Percentiles rank a stretch among this genome's conserved stretches.
Evolutionary conservation across 768 basidiomycete genomes (phyloP).

Genomic region (Sarcomyxa edulis): DNA sequence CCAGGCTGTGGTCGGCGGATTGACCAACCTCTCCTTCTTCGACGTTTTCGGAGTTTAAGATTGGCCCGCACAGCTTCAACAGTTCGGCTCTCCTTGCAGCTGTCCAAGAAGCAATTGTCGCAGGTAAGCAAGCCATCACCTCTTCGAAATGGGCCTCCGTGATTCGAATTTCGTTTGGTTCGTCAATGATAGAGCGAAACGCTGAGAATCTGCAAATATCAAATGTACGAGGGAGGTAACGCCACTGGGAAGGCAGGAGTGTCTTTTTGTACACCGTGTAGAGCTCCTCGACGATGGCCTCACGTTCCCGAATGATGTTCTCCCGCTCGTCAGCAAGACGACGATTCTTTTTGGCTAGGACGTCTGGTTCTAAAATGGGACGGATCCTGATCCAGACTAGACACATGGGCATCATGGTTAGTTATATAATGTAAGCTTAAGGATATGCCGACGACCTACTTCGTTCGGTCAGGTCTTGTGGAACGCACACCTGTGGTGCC

Average conservation of each 20-base stretch:
- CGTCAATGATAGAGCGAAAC: neutral
- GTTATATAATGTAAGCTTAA: neutral
- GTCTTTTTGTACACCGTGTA: constrained; percentile 15
- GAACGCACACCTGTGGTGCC: neutral
- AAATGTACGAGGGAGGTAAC: constrained; percentile 14
- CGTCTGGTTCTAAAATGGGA: constrained; percentile 12
- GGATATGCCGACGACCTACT: constrained; percentile 11
- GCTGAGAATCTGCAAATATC: constrained; percentile 3
- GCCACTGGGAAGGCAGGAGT: constrained; percentile 18
- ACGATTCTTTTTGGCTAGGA: constrained; percentile 2
- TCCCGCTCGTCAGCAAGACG: constrained; percentile 10
- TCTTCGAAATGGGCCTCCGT: neutral
- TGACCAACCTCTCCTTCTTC: too few species aligned
- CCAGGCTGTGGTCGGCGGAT: too few species aligned
- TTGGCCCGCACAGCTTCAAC: neutral
- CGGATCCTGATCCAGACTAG: constrained; percentile 20
- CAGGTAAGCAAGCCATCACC: neutral
- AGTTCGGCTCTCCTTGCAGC: neutral
- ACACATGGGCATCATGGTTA: neutral
- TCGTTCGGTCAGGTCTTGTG: constrained; percentile 18
- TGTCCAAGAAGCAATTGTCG: neutral
- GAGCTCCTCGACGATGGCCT: constrained; percentile 4
- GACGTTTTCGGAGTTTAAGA: neutral
- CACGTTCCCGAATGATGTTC: constrained; percentile 5
- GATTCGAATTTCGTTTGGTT: neutral